These are phyloP conservation scores for Globisporangium splendens DNA, from an alignment of 352 stramenopile genomes.

Conservation along the genomic window DNA sequence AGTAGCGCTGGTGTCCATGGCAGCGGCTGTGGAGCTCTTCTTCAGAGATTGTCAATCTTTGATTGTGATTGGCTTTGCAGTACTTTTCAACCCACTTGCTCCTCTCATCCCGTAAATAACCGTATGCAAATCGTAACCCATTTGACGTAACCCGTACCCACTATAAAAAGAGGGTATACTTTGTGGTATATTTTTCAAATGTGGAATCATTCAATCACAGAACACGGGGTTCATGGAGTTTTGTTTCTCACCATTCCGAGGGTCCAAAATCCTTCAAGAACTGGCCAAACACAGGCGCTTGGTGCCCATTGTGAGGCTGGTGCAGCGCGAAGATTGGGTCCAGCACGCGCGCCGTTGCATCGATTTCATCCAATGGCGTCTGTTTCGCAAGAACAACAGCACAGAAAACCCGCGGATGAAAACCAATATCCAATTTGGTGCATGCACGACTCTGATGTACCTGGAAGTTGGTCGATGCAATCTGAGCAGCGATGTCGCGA, in stretches of 20 bases:
- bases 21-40: conserved; percentile 6
- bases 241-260: conserved; percentile 49
- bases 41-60: background rate
- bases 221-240: too few species aligned
- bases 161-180: too few species aligned
- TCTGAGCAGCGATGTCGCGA: conserved; percentile 87
- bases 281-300: conserved; percentile 45
- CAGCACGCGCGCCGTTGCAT: conserved; percentile 91
- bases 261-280: conserved; percentile 78
- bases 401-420: too few species aligned
- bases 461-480: conserved; percentile 90
- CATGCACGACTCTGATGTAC: conserved; percentile 11
- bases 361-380: conserved; percentile 95
- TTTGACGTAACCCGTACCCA: too few species aligned
- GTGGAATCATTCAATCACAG: too few species aligned
- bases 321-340: conserved; percentile 90
- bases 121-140: too few species aligned
- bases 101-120: too few species aligned
- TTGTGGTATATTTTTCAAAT: too few species aligned
- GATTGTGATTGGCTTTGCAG: too few species aligned
- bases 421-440: too few species aligned
- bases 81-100: too few species aligned
- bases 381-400: conserved; percentile 19
- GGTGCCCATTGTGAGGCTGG: conserved; percentile 30
- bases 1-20: background rate